Evolutionary conservation across 2,329 filamentous ascomycete genomes (phyloP), one percentile per base, ranked within the genome.

Genomic region (Rhynchosporium graminicola): DNA sequence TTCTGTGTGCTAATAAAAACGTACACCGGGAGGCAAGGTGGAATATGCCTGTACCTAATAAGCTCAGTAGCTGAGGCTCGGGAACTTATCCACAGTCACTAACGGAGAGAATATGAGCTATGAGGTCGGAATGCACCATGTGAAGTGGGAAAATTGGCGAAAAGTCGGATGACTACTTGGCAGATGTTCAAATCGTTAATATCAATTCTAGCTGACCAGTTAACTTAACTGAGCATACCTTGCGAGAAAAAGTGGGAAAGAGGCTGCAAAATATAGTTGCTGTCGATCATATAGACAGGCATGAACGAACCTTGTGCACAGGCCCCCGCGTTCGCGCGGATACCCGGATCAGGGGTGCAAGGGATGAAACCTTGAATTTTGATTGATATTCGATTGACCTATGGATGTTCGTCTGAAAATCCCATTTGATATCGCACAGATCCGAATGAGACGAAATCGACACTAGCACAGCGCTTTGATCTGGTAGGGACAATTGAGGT

Each of bases 221-320:
- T 36, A 20, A 43, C 48, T 33, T 13, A 54, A 62, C 58, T 46
- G 31, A n/a, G 60, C 38, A 42, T 58, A 58, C 40, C 60, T 62
- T 58, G 55, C 60, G 60, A 62, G 42, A 46, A 45, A 43, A n/a
- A 40, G 40, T 47, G 42, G n/a, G 51, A 58, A 62, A 46, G 12
- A 48, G 20, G 54, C 9, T 38, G 33, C 40, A 12, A 4, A 31
- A 28, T n/a, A 36, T 31, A n/a, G 28, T 12, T 40, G n/a, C 20
- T 3, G 20, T 46, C n/a, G n/a, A 46, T 8, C 43, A 46, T 46
- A 47, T 45, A 51, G 51, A 56, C 43, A 40, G 46, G 54, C n/a
- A 58, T 55, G 33, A 47, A 48, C 46, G 60, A 54, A 56, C 47
- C 46, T 6, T 54, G 46, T 51, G 55, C 55, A 51, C 48, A n/a